These are phyloP conservation scores for Fusarium sp. DNA, from an alignment of 2,329 filamentous ascomycete species.

Conservation along the genomic window DNA sequence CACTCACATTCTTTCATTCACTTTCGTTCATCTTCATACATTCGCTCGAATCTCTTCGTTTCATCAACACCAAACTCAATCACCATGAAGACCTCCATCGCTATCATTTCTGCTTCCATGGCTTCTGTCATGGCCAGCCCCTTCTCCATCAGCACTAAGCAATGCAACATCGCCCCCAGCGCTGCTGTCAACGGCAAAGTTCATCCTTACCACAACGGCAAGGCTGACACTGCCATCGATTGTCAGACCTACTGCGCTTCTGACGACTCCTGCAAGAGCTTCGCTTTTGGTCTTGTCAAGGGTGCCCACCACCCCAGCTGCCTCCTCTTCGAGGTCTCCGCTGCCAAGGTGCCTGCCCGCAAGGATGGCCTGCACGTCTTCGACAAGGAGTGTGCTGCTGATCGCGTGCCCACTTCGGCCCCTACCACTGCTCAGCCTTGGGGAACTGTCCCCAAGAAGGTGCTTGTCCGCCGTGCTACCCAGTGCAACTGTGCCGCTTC, in stretches of 20 bases:
- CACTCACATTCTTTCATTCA: constrained; percentile 2
- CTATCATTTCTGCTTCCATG: constrained; percentile 13
- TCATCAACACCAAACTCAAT: not conserved
- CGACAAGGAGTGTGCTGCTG: constrained; percentile 11
- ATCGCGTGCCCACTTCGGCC: constrained; percentile 3
- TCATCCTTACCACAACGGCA: not conserved
- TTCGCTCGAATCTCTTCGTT: too few relatives aligned
- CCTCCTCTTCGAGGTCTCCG: constrained; percentile 6
- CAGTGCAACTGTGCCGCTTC: constrained; percentile 24
- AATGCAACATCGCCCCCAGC: constrained; percentile 10
- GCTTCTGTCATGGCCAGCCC: constrained; percentile 5
- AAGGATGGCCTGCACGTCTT: constrained; percentile 20
- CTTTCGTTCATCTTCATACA: not conserved
- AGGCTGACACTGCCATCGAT: constrained; percentile 14
- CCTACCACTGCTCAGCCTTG: constrained; percentile 17
- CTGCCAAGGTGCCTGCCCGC: constrained; percentile 3
- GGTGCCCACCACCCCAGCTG: not conserved
- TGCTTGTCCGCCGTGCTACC: not conserved
- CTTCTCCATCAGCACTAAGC: not conserved
- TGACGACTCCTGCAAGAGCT: constrained; percentile 8
- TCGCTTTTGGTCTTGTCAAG: constrained; percentile 16
- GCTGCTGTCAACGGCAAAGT: constrained; percentile 1
- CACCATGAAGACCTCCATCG: constrained; percentile 24
- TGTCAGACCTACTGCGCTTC: constrained; percentile 18
- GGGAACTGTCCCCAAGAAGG: not conserved